These are phyloP conservation scores for Alisma plantagoaquatica DNA, from an alignment of 106 monocot species.

Conservation along the genomic window DNA sequence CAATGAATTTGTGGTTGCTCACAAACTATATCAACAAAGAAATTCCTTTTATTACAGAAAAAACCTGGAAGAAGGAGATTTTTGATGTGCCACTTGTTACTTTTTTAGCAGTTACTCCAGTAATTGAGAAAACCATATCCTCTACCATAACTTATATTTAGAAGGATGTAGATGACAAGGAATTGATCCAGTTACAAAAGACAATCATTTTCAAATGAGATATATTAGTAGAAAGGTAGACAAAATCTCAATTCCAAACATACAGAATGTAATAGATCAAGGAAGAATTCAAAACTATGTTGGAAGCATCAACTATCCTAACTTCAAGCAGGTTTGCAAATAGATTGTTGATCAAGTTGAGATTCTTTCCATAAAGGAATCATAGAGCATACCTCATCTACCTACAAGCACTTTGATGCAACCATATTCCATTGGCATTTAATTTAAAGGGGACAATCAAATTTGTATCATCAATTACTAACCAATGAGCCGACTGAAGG, in stretches of 20 bases:
- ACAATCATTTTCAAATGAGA: conserved; percentile 78
- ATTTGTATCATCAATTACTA: no score
- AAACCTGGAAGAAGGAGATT: conserved; percentile 68
- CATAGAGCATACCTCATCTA: conserved; percentile 56
- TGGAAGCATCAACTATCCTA: conserved; percentile 80
- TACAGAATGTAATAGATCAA: conserved; percentile 59
- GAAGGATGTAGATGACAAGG: conserved; percentile 84
- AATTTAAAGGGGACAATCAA: conserved; percentile 87
- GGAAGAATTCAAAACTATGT: conserved; percentile 55
- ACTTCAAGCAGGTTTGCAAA: conserved; percentile 79
- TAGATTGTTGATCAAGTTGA: conserved; percentile 87
- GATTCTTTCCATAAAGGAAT: conserved; percentile 81
- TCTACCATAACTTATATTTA: conserved; percentile 65
- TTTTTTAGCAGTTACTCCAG: conserved; percentile 53
- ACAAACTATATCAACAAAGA: conserved; percentile 73
- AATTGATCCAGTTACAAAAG: conserved; percentile 72
- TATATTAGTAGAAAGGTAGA: conserved; percentile 63
- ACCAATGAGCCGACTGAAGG: no score
- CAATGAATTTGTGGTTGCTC: conserved; percentile 57
- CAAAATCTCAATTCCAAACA: conserved; percentile 86
- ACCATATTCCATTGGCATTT: conserved; percentile 53
- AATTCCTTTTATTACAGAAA: conserved; percentile 56
- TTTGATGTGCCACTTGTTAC: conserved; percentile 37
- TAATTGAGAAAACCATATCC: conserved; percentile 69
- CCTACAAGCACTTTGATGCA: conserved; percentile 66